Conservation (phyloP, 2,329 filamentous ascomycete genomes). For the Apiospora aurea region DNA sequence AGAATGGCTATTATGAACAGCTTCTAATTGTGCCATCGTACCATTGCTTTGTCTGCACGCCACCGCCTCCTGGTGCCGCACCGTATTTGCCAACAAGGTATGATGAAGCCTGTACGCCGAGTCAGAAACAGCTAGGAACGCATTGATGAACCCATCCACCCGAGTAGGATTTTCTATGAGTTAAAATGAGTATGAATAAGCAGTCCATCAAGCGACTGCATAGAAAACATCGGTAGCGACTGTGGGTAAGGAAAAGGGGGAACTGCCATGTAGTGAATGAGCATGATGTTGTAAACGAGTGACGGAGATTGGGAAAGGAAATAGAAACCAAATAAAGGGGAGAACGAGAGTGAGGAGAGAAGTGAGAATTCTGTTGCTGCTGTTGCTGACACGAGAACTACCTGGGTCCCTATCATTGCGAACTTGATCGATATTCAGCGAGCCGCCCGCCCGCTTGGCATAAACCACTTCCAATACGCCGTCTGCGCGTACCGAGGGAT, state of each 20-base stretch:
- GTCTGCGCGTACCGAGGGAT: background rate
- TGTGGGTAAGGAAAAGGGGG: background rate
- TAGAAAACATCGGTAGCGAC: background rate
- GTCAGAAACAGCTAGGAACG: background rate
- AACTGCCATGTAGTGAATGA: background rate
- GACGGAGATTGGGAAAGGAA: background rate
- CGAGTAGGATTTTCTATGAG: background rate
- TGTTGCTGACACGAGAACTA: background rate
- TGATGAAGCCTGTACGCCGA: background rate
- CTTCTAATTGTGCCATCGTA: background rate
- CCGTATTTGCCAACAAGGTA: background rate
- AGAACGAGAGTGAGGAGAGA: background rate
- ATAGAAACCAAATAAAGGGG: background rate
- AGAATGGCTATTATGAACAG: background rate
- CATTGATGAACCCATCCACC: background rate
- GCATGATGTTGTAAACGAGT: background rate
- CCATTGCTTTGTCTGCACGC: background rate
- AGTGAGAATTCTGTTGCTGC: background rate
- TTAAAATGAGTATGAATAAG: background rate
- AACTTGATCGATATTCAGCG: too few species aligned
- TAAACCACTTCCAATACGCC: too few species aligned
- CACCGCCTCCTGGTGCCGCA: background rate
- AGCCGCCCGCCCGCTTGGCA: too few species aligned
- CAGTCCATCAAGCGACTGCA: background rate
- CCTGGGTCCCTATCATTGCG: too few species aligned